Percentiles rank a stretch among this genome's conserved stretches.
Conservation (phyloP, 1,139 yeast species). For the Scheffersomyces insectosa region DNA sequence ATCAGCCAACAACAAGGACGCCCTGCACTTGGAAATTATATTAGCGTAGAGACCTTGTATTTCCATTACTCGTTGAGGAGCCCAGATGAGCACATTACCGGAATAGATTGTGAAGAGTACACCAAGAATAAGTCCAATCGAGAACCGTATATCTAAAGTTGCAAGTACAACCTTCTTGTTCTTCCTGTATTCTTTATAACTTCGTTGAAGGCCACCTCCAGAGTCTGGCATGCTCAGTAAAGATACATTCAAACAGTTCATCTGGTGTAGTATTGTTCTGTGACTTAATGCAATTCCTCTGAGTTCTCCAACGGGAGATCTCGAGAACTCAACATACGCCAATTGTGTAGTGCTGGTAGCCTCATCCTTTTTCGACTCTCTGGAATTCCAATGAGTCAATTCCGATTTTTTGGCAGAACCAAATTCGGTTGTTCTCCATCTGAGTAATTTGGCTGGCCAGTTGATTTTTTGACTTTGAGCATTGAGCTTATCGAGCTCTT, state of each 20-base stretch:
- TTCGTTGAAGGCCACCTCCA: conserved; percentile 38
- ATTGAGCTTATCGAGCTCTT: conserved; percentile 61
- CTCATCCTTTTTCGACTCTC: conserved; percentile 28
- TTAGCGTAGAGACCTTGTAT: conserved; percentile 88
- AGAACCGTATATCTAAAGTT: conserved; percentile 81
- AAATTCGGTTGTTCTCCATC: conserved; percentile 88
- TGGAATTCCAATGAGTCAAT: conserved; percentile 29
- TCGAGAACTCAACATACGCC: conserved; percentile 90
- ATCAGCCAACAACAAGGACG: conserved; percentile 77
- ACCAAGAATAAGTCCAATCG: conserved; percentile 85
- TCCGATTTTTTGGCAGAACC: conserved; percentile 61
- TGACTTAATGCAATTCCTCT: conserved; percentile 95
- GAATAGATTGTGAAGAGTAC: conserved; percentile 78
- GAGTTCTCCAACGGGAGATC: conserved; percentile 87
- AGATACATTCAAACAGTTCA: conserved; percentile 71
- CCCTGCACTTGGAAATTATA: conserved; percentile 67
- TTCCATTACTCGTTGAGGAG: conserved; percentile 73
- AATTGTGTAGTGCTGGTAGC: conserved; percentile 47
- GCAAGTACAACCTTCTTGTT: conserved; percentile 53
- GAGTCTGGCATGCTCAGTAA: conserved; percentile 62
- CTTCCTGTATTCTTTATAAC: conserved; percentile 27
- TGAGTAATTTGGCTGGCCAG: conserved; percentile 50
- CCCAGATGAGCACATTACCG: conserved; percentile 81
- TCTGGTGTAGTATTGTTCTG: conserved; percentile 83
- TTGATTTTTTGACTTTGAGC: conserved; percentile 35